phyloP scores from a whole-genome alignment of 305 asterid genomes.

The Fraxinus paxiana region DNA sequence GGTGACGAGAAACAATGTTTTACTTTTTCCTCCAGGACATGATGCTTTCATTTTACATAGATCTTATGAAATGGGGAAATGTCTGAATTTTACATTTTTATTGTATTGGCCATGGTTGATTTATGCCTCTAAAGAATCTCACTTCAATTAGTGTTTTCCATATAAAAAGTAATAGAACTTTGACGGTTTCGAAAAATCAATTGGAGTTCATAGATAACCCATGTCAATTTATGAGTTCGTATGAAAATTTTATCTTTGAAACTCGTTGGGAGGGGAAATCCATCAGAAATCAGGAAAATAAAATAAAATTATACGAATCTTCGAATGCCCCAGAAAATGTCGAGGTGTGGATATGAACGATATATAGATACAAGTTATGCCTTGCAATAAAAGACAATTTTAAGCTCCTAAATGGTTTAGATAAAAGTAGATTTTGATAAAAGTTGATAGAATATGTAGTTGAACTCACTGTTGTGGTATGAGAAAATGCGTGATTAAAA shows the following conservation, averaged over 20 bases:
- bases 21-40: conserved; percentile 45
- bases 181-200: not conserved
- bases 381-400: not conserved
- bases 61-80: not conserved
- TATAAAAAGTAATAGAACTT: not conserved
- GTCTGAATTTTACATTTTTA: not conserved
- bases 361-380: not conserved
- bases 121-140: not conserved
- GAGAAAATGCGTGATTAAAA: not conserved
- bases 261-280: not conserved
- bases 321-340: not conserved
- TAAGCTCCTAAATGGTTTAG: not conserved
- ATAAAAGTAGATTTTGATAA: not conserved
- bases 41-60: not conserved
- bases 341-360: not conserved
- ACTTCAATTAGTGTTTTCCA: not conserved
- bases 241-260: not conserved
- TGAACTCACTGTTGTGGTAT: not conserved
- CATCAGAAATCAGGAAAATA: not conserved
- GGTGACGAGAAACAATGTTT: not conserved
- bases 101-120: not conserved
- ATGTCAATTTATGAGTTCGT: not conserved
- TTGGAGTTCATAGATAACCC: not conserved
- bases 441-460: not conserved
- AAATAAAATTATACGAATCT: not conserved